Evolutionary conservation across 2,329 filamentous ascomycete species (phyloP), one percentile per base, ranked within the genome.

Genomic region (Escovopsis sp.): DNA sequence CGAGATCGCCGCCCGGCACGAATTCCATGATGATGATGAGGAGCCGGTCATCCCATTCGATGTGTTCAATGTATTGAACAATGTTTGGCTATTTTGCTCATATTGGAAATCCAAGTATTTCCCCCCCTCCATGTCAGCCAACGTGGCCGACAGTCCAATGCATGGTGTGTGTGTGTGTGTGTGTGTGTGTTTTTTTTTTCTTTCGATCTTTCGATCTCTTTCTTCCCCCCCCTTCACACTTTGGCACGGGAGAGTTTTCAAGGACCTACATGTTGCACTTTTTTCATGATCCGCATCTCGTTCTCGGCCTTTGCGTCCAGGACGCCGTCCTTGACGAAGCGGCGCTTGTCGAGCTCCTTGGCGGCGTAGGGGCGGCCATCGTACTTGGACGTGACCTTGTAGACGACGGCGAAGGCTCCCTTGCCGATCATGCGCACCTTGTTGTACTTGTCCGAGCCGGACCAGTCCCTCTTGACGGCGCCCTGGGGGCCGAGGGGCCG

Each of bases 21-120:
- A 75, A 94, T 55, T 98, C 91, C 91, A 98, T 98, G 58, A 94
- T 82, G 57, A 96, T 89, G 59, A 98, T 94, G 57, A 95, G 88
- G 5, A 95, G 71, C 56, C 87, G 70, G 33, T 84, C 71, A 36
- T 79, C 76, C 66, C 84, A 80, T 49, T 94, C 87, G 50, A 91
- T 74, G 54, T 91, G 84, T 52, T 94, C 87, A 42, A 93, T 76
- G 55, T 91, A 98, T 48, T 84, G 76, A 35, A 98, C 89, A 51
- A 98, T 88, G 52, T 96, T 89, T 2, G 78, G 74, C 81, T 86
- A 24, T 16, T 39, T 11, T 29, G 27, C 8, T 11, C 27, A 29
- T 9, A 7, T 9, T 8, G 27, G 27, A 29, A 29, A n/a, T n/a
- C 3, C 7, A 8, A 11, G 11, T 8, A 2, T 9, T 11, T 8